Base-by-base conservation (phyloP, 1,284 basidiomycete genomes). In the Naganishia cerealis region DNA sequence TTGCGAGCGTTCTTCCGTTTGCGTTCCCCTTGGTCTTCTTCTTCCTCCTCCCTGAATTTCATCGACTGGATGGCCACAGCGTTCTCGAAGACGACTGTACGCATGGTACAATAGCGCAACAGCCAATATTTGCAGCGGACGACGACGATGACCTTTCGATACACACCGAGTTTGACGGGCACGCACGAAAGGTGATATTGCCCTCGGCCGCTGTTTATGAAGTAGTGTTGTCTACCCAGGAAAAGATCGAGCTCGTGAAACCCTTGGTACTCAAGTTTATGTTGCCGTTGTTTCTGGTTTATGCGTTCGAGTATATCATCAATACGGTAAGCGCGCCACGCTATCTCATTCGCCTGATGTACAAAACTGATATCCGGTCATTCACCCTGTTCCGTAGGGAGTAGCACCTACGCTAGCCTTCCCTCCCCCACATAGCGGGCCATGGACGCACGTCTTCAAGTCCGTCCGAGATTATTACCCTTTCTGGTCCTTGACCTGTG, bases 401-500 rank as follows among this genome's bases (percentile, higher is more conserved):
- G 87, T 96, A 13, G 87, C 92, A 13, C 94, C 95, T 0, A 97
- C 93, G 0, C 83, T 99, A 13, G 80, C 98, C 16, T 99, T 96
- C 76, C 89, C 92, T 0, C 85, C 96, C 13, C 95, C 95, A 0
- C 85, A 46, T 75, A 82, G n/a, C 0, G 79, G 48, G 82, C 88
- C 76, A 83, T 88, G 74, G 74, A 94, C 55, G 79, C 92, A 62
- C 84, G 87, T 97, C 68, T 92, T 98, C 72, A 87, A 90, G 73
- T 88, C 87, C 0, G 85, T 95, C 39, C 84, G 91, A 40, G 95
- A 99, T 77, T 99, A 95, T 78, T 98, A 98, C 79, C 94, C 94
- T 7, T 85, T 95, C 50, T 93, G 92, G 90, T 77, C 77, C 10
- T 65, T 81, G 39, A 80, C 79, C 0, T 78, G 77, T 77, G 43